Conservation (phyloP, 176 grass and related monocot genomes). For the Coix lacrymajobi region DNA sequence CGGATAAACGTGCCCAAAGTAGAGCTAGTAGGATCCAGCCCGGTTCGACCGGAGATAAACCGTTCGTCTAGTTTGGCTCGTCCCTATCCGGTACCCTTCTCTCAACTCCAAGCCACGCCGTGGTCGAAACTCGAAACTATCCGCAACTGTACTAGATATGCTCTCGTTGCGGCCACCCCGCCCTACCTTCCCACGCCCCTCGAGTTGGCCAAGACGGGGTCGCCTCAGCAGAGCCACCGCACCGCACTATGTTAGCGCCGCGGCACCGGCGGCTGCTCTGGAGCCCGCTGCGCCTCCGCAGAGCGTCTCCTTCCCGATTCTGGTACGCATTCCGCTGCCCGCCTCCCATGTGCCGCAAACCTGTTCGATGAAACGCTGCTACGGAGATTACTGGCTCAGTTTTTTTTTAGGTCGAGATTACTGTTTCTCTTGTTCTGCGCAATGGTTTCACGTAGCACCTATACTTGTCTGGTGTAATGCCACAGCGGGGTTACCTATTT, state of each 20-base stretch:
- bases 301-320: slow-evolving; percentile 26
- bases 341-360: no score
- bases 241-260: neutral
- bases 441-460: neutral
- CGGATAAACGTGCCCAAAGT: neutral
- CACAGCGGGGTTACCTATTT: neutral
- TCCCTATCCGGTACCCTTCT: neutral
- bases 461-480: neutral
- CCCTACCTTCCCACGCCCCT: neutral
- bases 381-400: neutral
- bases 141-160: neutral
- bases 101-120: neutral
- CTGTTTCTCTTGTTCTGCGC: no score
- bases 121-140: neutral
- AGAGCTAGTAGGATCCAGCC: neutral
- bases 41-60: neutral
- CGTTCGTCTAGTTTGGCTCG: neutral
- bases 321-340: slow-evolving; percentile 4
- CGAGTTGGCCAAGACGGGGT: neutral
- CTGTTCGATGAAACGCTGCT: neutral
- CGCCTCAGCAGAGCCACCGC: neutral
- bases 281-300: neutral
- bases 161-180: neutral
- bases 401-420: neutral
- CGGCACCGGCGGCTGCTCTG: neutral